Conservation (phyloP, 2,329 filamentous ascomycete genomes). For the Stagonosporopsis vannaccii region DNA sequence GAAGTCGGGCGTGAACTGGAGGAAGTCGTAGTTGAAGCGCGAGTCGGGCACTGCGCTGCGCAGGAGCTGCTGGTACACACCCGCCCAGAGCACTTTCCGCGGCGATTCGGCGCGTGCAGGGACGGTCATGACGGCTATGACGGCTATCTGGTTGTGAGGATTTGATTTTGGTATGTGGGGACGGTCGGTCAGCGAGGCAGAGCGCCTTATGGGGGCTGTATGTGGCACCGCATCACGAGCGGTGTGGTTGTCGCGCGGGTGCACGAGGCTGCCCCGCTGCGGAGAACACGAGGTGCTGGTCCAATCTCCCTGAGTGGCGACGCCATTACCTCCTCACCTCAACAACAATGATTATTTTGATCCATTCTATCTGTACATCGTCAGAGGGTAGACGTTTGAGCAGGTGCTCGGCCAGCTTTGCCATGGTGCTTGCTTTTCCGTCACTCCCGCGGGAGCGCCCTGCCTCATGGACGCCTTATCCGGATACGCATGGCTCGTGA, state of each 20-base stretch:
- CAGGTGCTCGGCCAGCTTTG: background rate
- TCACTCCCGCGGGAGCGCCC: constrained; percentile 6
- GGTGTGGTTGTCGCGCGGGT: background rate
- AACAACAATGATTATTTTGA: no score
- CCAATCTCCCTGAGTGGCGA: background rate
- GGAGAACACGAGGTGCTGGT: constrained; percentile 3
- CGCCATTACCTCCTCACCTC: background rate
- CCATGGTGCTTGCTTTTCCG: constrained; percentile 9
- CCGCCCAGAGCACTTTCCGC: constrained; percentile 33
- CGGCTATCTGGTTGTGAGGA: background rate
- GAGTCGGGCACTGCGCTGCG: constrained; percentile 54
- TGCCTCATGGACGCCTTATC: constrained; percentile 9
- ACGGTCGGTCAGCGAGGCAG: background rate
- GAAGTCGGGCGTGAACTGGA: constrained; percentile 55
- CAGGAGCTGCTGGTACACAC: constrained; percentile 48
- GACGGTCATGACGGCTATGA: constrained; percentile 31
- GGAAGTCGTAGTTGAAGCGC: constrained; percentile 54
- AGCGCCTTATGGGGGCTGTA: background rate
- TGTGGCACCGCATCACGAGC: background rate
- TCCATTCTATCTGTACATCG: no score
- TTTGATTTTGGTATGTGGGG: background rate
- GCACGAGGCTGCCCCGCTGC: constrained; percentile 9
- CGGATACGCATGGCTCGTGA: background rate
- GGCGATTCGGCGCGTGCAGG: constrained; percentile 20
- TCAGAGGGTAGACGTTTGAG: background rate